Evolutionary conservation across 2,329 filamentous ascomycete genomes (phyloP), one percentile per base, ranked within the genome.

Genomic region (Colletotrichum nymphaeae): DNA sequence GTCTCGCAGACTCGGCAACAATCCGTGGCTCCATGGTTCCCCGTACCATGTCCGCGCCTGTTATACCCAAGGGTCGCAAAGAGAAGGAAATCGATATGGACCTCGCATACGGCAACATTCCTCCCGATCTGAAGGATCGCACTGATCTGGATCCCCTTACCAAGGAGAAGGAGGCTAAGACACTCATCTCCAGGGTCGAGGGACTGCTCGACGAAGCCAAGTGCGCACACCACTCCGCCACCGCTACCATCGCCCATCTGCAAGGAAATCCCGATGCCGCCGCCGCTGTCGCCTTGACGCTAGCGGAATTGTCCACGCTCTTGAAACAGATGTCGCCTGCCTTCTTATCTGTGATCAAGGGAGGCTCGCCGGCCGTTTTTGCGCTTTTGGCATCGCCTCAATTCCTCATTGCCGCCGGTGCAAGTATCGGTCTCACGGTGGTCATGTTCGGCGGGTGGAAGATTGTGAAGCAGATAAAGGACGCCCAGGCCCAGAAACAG

Each of bases 381-480:
- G 94, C 93, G 0, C 88, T 99, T 26, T 89, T 99, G 4, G 92
- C 94, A 0, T 95, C 93, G 69, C 97, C 97, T 1, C 95, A 99
- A 79, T 99, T 99, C 80, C 90, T 98, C 75, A 98, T 99, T 78
- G 95, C 95, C 4, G 95, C 94, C 0, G 94, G 95, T 56, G 91
- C 98, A 16, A 94, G 94, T 0, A 92, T 98, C 0, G 97, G 97
- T 16, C 92, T 98, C n/a, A 98, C 97, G 0, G 92, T 98, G 9
- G 94, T 99, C 78, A 95, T 97, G 81, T 94, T 99, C 73, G 97
- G 97, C 67, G 96, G 97, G 5, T 98, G 95, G 89, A 98, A 98
- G 85, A 98, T 99, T 81, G 92, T 99, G 84, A 97, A 98, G 87
- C 93, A 92, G 77, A 94, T 98, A 76, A 83, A 84, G 72, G 87